Base-by-base conservation (phyloP, 225 moss, liverwort and hornwort species). In the Lunularia cruciata region DNA sequence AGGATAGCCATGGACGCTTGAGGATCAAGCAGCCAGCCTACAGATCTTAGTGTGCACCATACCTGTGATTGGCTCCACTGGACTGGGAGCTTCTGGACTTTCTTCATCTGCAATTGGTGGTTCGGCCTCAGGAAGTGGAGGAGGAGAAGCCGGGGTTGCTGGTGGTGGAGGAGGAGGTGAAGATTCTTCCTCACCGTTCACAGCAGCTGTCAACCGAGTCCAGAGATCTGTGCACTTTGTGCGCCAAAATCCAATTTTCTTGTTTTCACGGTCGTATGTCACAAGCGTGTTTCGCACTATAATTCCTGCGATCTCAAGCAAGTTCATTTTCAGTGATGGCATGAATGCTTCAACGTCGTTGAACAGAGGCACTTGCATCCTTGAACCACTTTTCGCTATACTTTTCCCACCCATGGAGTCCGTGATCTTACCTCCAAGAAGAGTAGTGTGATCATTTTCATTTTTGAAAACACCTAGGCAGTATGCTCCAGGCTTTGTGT, bases 271-370 rank as follows among this genome's bases (percentile, higher is more conserved):
- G 70, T 95, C 92, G 69, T 95, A 90, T 35, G 84, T 90, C 62
- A 95, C 92, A 45, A 95, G 95, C 79, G 75, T 86, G 73, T 95
- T 92, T 58, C 92, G 88, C 69, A 95, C 90, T 69, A 95, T 84
- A 74, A 95, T 92, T 76, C 90, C 90, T 93, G 84, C 67, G 72
- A 46, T 67, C 71, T 25, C 23, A 32, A 16, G 61, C 61, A 61
- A 39, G 25, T 5, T 37, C 26, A 25, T 5, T 60, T 11, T 25
- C 12, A 60, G 39, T 22, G 60, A 38, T n/a, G 22, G 15, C 12
- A 40, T n/a, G n/a, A n/a, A n/a, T n/a, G n/a, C n/a, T n/a, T n/a
- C n/a, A n/a, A n/a, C n/a, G n/a, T n/a, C n/a, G n/a, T n/a, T n/a
- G n/a, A n/a, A n/a, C n/a, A n/a, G n/a, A n/a, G n/a, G n/a, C n/a